phyloP scores from a whole-genome alignment of 2,329 filamentous ascomycete genomes.

The Diplodia mutila region DNA sequence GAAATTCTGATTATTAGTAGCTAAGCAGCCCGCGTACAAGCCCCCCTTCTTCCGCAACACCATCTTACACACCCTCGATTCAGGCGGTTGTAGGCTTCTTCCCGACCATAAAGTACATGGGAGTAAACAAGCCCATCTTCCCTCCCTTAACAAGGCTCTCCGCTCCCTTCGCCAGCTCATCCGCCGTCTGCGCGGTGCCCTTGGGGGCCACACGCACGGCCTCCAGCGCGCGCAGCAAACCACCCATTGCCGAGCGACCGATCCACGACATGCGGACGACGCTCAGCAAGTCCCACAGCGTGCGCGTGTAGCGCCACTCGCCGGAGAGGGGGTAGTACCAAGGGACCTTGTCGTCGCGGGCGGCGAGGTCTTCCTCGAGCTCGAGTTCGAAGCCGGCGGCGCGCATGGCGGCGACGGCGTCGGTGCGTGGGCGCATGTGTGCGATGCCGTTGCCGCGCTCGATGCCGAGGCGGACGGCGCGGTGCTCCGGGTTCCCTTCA shows the following conservation, averaged over 20 bases:
- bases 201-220: slow-evolving; percentile 73
- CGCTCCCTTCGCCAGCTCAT: slow-evolving; percentile 78
- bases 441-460: slow-evolving; percentile 96
- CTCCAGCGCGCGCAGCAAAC: slow-evolving; percentile 76
- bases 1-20: too few species aligned
- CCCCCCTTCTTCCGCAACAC: too few species aligned
- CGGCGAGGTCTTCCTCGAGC: slow-evolving; percentile 83
- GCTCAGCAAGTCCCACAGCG: slow-evolving; percentile 77
- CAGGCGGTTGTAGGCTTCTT: too few species aligned
- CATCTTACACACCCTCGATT: too few species aligned
- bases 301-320: slow-evolving; percentile 80
- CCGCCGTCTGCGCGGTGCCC: slow-evolving; percentile 92
- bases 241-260: slow-evolving; percentile 75
- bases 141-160: slow-evolving; percentile 88
- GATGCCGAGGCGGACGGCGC: slow-evolving; percentile 91
- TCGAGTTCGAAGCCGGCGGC: slow-evolving; percentile 84
- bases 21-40: too few species aligned
- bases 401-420: slow-evolving; percentile 82
- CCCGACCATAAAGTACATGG: slow-evolving; percentile 96
- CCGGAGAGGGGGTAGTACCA: slow-evolving; percentile 96
- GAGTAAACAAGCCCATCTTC: slow-evolving; percentile 89
- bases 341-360: slow-evolving; percentile 72
- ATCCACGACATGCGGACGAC: slow-evolving; percentile 87
- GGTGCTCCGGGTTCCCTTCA: slow-evolving; percentile 82
- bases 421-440: slow-evolving; percentile 89